phyloP scores from a whole-genome alignment of 2,329 filamentous ascomycete genomes.

The Fusarium beomiforme region DNA sequence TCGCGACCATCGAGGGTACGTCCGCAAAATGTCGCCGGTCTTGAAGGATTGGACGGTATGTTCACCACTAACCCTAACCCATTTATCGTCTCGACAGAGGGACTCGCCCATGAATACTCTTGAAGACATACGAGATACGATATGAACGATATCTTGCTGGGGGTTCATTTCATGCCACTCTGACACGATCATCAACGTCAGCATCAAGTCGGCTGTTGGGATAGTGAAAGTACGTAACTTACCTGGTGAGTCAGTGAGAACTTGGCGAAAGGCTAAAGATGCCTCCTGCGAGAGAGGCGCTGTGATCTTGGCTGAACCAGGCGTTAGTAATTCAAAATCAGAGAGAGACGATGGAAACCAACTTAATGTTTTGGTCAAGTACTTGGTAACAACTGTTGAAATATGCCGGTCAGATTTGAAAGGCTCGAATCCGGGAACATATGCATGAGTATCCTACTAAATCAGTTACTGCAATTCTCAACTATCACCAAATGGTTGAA shows the following conservation, averaged over 20 bases:
- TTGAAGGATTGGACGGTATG: constrained; percentile 57
- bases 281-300: background rate
- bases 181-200: background rate
- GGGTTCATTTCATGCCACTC: constrained; percentile 5
- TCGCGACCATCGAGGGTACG: constrained; percentile 57
- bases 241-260: constrained; percentile 1
- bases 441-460: background rate
- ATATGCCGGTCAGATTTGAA: background rate
- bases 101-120: constrained; percentile 53
- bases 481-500: background rate
- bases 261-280: background rate
- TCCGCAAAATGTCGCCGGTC: constrained; percentile 42
- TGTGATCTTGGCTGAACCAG: background rate
- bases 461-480: background rate
- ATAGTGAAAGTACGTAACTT: accelerated
- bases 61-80: constrained; percentile 55
- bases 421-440: background rate
- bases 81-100: constrained; percentile 55
- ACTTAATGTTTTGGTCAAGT: background rate
- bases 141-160: background rate
- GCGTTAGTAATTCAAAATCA: background rate
- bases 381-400: background rate
- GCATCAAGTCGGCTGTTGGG: accelerated
- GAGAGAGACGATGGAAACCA: background rate
- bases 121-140: constrained; percentile 33